Evolutionary conservation across 2,329 filamentous ascomycete genomes (phyloP).

Genomic region (Sporothrix phasma): DNA sequence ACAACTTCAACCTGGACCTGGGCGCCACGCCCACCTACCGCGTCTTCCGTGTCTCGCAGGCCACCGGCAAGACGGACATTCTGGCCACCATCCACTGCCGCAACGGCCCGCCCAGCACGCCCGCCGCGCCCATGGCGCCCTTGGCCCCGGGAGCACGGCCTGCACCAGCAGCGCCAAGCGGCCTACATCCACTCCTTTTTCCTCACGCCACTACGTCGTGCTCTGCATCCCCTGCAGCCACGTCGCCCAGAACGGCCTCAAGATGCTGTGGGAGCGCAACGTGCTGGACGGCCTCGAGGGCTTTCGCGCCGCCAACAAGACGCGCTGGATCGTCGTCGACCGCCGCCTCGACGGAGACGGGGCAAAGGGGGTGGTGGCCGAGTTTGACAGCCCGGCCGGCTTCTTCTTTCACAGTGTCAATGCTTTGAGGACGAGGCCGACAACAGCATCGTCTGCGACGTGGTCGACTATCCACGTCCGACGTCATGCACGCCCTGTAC

Average conservation of each 20-base stretch:
- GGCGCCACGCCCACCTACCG: slow-evolving; percentile 51
- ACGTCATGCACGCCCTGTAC: slow-evolving; percentile 58
- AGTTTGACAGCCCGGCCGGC: slow-evolving; percentile 55
- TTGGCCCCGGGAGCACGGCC: neutral
- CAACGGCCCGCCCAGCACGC: slow-evolving; percentile 23
- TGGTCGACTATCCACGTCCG: slow-evolving; percentile 52
- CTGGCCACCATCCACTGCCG: slow-evolving; percentile 42
- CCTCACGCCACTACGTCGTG: slow-evolving; percentile 59
- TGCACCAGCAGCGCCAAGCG: slow-evolving; percentile 25
- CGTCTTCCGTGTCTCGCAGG: slow-evolving; percentile 54
- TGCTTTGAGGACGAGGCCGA: slow-evolving; percentile 54
- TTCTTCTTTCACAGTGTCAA: slow-evolving; percentile 79
- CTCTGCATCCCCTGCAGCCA: slow-evolving; percentile 63
- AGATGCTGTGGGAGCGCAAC: slow-evolving; percentile 55
- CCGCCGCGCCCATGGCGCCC: neutral
- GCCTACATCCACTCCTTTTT: slow-evolving; percentile 82
- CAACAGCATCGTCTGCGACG: slow-evolving; percentile 49
- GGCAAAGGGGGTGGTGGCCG: slow-evolving; percentile 52
- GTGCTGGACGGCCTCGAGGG: slow-evolving; percentile 56
- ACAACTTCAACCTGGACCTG: slow-evolving; percentile 70
- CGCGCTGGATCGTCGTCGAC: slow-evolving; percentile 67
- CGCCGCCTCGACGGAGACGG: slow-evolving; percentile 42
- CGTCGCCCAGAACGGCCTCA: slow-evolving; percentile 45
- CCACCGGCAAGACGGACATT: slow-evolving; percentile 57
- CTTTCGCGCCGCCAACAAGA: slow-evolving; percentile 46